Percentiles rank a stretch among this genome's conserved stretches.
Conservation (phyloP, 2,329 filamentous ascomycete genomes). For the Paraphaeosphaeria sporulosa region DNA sequence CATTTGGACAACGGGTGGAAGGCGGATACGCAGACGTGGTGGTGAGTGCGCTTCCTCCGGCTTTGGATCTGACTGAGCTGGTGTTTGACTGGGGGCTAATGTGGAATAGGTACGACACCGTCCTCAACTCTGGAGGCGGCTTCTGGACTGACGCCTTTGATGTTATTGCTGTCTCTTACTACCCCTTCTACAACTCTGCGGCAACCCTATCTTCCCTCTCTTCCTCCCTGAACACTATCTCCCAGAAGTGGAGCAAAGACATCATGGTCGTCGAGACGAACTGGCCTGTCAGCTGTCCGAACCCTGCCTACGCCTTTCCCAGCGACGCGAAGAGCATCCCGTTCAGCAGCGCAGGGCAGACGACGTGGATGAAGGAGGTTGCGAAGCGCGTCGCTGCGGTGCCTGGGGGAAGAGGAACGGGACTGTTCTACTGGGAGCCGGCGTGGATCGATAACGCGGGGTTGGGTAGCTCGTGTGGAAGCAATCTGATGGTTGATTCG, state of each 20-base stretch:
- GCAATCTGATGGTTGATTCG: conserved; percentile 68
- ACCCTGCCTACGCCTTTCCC: conserved; percentile 66
- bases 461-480: conserved; percentile 70
- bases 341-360: conserved; percentile 69
- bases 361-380: conserved; percentile 66
- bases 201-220: conserved; percentile 68
- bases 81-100: neutral
- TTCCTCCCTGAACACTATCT: conserved; percentile 65
- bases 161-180: conserved; percentile 76
- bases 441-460: conserved; percentile 72
- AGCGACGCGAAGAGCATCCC: conserved; percentile 67
- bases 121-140: conserved; percentile 54
- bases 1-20: conserved; percentile 81
- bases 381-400: conserved; percentile 64
- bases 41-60: neutral
- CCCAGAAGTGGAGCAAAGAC: conserved; percentile 68
- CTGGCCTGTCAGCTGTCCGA: conserved; percentile 72
- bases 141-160: conserved; percentile 67
- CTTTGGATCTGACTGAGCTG: neutral
- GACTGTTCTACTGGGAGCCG: conserved; percentile 78
- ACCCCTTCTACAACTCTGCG: conserved; percentile 71
- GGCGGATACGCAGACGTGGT: conserved; percentile 70
- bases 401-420: conserved; percentile 58
- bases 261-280: conserved; percentile 75
- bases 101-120: conserved; percentile 60